Percentiles rank a stretch among this genome's conserved stretches.
Evolutionary conservation across 305 asterid genomes (phyloP).

Genomic region (Euphrasia arctica): DNA sequence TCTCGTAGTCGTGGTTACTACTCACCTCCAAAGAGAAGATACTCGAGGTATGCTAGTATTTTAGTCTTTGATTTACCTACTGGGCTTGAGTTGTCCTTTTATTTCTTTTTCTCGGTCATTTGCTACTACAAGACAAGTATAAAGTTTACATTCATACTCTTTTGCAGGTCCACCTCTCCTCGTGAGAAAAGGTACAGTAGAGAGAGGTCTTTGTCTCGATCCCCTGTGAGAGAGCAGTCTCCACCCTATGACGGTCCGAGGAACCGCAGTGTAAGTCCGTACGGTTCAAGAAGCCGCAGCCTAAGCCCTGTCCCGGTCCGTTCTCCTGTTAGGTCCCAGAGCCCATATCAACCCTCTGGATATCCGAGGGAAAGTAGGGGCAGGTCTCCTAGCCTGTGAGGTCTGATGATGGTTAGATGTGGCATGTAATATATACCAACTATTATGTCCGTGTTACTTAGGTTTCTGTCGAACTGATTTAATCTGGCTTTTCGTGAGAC

Average conservation of each 20-base stretch:
- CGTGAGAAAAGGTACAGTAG: constrained; percentile 55
- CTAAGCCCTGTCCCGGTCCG: constrained; percentile 52
- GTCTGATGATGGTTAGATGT: background rate
- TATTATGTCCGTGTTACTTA: too few species aligned
- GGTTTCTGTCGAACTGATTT: background rate
- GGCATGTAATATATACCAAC: background rate
- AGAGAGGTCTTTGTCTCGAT: constrained; percentile 49
- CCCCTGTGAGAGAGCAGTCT: constrained; percentile 28
- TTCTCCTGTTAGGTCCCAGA: constrained; percentile 36
- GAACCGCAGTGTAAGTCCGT: constrained; percentile 27
- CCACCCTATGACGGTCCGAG: background rate
- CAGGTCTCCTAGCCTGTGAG: background rate
- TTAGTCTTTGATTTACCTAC: background rate
- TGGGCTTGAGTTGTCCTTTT: background rate
- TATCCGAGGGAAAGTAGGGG: background rate
- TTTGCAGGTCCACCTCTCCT: constrained; percentile 69
- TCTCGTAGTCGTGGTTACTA: constrained; percentile 65
- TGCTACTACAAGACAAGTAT: background rate
- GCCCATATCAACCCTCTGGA: constrained; percentile 14
- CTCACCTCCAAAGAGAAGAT: constrained; percentile 72
- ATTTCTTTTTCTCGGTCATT: background rate
- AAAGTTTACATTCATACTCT: background rate
- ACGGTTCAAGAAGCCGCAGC: constrained; percentile 68
- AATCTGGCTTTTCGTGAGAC: background rate
- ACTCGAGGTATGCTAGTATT: constrained; percentile 50